Conservation (phyloP, 345 rosid genomes). For the Eucalyptus lansdowneana region DNA sequence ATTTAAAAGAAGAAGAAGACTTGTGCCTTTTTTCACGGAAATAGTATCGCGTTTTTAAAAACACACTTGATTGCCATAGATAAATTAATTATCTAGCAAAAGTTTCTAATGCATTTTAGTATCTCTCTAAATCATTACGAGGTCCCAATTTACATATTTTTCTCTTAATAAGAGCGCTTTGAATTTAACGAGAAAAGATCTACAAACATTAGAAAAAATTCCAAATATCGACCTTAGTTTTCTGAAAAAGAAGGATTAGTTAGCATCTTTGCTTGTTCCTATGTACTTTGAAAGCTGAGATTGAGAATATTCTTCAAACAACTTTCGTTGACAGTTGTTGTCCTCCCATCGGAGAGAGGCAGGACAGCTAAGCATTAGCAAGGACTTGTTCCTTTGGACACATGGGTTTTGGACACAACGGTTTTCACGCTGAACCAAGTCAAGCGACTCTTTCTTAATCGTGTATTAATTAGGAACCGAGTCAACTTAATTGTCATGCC, state of each 20-base stretch:
- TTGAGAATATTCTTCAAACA: neutral
- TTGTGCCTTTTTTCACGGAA: neutral
- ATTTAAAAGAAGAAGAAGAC: neutral
- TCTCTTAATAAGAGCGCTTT: rapidly evolving
- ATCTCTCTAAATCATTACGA: neutral
- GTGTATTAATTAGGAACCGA: neutral
- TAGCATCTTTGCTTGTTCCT: neutral
- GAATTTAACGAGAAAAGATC: neutral
- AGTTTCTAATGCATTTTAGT: neutral
- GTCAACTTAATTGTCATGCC: neutral
- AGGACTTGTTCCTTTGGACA: neutral
- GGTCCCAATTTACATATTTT: rapidly evolving
- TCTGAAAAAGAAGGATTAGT: neutral
- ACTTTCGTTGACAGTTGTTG: neutral
- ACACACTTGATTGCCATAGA: rapidly evolving
- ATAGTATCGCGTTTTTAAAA: neutral
- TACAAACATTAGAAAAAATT: neutral
- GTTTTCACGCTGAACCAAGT: neutral
- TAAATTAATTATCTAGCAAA: neutral
- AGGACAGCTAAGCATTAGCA: neutral
- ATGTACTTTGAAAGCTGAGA: neutral
- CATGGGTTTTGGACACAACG: neutral
- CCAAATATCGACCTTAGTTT: neutral
- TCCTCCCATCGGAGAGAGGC: neutral
- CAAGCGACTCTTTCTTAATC: neutral